Base-by-base conservation (phyloP, 2,329 filamentous ascomycete genomes). In the Fusarium acutatum region DNA sequence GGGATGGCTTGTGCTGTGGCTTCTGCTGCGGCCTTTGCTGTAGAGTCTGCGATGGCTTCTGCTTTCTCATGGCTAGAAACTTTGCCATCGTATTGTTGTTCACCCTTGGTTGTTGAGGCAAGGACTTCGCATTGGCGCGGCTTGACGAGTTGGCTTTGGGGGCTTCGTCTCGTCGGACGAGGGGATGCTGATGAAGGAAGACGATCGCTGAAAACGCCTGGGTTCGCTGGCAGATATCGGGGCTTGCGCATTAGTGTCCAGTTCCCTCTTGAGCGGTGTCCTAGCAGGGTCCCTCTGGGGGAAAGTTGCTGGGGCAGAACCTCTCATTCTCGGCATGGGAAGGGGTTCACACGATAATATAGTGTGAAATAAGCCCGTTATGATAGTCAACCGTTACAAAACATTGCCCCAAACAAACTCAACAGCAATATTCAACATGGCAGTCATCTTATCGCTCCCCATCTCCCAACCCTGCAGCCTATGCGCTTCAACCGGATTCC, bases 401-500 rank as follows among this genome's bases (percentile, higher is more conserved):
- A 34, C n/a, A n/a, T 12, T 41, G 7, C 44, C 50, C 68, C 58
- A 76, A 2, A 71, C 67, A 59, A 76, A 73, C 49, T 77, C 75
- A n/a, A 66, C 64, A 20, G 70, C 78, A 57, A 79, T 67, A 18
- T 75, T 73, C 38, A 79, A 17, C 66, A 79, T 71, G 0, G 67
- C 60, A 1, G 67, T 60, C 64, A 79, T 56, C 34, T 78, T 79
- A 22, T 79, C 78, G 15, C 60, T 60, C 4, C 78, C 78, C 18
- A 71, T 69, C 18, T 79, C 78, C 78, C 78, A 79, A 28, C 9
- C 43, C 15, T 76, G 64, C 17, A 79, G n/a, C 24, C 58, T 75
- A 3, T 75, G 64, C 3, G 53, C 67, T 22, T 72, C 43, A 11
- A 60, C 5, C 1, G 60, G 37, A n/a, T 71, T 41, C 0, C 17